Conservation (phyloP, 306 rosid genomes). For the Chamaecrista fasciculata region DNA sequence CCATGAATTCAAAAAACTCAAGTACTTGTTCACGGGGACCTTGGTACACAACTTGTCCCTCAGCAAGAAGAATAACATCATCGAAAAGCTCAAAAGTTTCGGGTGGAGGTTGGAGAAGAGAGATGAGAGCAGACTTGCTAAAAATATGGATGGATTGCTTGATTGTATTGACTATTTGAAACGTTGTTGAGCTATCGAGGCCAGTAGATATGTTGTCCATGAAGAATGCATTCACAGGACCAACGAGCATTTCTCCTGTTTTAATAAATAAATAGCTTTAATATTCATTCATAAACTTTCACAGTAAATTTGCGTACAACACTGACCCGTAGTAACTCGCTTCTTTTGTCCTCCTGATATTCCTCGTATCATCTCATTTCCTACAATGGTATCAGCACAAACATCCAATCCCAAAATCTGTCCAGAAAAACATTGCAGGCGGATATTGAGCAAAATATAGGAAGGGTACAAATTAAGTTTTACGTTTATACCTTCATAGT, state of each 20-base stretch:
- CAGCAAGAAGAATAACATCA: conserved; percentile 25
- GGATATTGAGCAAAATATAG: not conserved
- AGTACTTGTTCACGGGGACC: conserved; percentile 23
- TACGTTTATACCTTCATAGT: conserved; percentile 20
- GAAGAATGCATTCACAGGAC: conserved; percentile 31
- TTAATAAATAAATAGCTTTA: not conserved
- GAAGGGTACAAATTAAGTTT: not conserved
- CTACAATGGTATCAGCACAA: conserved; percentile 35
- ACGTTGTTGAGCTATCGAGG: conserved; percentile 26
- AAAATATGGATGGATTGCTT: conserved; percentile 29
- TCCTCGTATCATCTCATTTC: conserved; percentile 27
- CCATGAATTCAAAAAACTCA: conserved; percentile 21
- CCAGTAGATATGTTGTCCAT: conserved; percentile 27
- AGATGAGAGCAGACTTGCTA: conserved; percentile 26
- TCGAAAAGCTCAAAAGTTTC: conserved; percentile 28
- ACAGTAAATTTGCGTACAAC: not conserved
- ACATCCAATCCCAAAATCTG: conserved; percentile 36
- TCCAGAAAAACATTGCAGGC: not conserved
- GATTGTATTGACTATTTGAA: conserved; percentile 19
- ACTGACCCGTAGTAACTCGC: conserved; percentile 28
- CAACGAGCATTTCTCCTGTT: conserved; percentile 35
- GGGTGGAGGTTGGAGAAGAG: conserved; percentile 31
- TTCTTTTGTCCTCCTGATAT: conserved; percentile 32
- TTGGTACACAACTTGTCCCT: conserved; percentile 22
- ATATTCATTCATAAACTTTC: not conserved